Percentiles rank a stretch among this genome's conserved stretches.
phyloP scores from a whole-genome alignment of 768 basidiomycete species.

The Kwoniella dendrophila region DNA sequence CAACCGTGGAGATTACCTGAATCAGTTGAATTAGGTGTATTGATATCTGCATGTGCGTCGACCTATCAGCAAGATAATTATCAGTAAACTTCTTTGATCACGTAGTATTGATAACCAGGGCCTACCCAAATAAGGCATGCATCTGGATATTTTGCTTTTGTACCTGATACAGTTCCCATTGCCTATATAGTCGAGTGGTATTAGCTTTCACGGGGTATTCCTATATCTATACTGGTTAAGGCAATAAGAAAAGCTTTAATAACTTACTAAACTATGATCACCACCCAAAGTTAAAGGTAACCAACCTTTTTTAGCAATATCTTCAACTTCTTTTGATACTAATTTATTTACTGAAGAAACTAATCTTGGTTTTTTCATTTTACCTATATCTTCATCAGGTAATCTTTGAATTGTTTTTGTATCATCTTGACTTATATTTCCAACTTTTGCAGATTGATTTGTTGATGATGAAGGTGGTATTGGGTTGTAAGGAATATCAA shows the following conservation, averaged over 20 bases:
- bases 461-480: constrained; percentile 21
- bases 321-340: constrained; percentile 75
- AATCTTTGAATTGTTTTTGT: constrained; percentile 24
- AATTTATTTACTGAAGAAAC: constrained; percentile 80
- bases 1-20: constrained; percentile 96
- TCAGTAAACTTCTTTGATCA: not conserved
- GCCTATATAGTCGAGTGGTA: too few species aligned
- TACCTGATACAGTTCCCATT: constrained; percentile 93
- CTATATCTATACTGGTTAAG: too few species aligned
- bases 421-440: constrained; percentile 48
- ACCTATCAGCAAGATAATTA: constrained; percentile 56
- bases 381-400: constrained; percentile 78
- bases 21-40: constrained; percentile 78
- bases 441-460: not conserved
- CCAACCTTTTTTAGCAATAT: constrained; percentile 73
- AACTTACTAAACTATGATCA: constrained; percentile 87
- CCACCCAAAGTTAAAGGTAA: constrained; percentile 91
- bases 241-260: too few species aligned
- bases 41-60: constrained; percentile 97
- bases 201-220: too few species aligned
- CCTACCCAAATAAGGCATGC: constrained; percentile 78
- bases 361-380: constrained; percentile 83
- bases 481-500: constrained; percentile 52
- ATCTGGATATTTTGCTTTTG: constrained; percentile 63
- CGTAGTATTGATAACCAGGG: not conserved